These are phyloP conservation scores for Diddensiella santjacobensis DNA, from an alignment of 805 yeast species.

Conservation along the genomic window DNA sequence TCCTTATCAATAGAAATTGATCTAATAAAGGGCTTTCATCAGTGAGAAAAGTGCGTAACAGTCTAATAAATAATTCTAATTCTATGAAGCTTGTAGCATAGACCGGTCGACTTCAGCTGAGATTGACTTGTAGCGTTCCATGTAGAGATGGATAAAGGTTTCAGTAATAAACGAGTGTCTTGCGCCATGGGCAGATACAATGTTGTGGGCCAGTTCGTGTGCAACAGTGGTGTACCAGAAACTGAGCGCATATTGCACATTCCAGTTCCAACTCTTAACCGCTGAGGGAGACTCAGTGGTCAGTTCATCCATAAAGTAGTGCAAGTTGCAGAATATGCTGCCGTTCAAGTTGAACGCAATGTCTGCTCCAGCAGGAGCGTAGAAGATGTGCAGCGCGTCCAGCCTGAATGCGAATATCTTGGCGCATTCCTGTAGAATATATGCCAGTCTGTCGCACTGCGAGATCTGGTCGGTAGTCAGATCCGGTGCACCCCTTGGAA, in stretches of 20 bases:
- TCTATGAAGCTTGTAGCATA: not conserved
- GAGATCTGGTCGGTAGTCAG: constrained; percentile 10
- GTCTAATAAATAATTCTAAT: too few species aligned
- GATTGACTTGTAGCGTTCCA: constrained; percentile 23
- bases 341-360: constrained; percentile 40
- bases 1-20: too few species aligned
- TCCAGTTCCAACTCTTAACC: too few species aligned
- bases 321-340: constrained; percentile 37
- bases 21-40: too few species aligned
- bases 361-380: constrained; percentile 23
- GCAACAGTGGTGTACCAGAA: constrained; percentile 39
- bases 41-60: too few species aligned
- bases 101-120: constrained; percentile 1
- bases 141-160: constrained; percentile 29
- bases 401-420: constrained; percentile 20
- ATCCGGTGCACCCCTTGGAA: constrained; percentile 2
- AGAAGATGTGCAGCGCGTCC: constrained; percentile 30
- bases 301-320: constrained; percentile 21
- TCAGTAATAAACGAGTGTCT: constrained; percentile 36
- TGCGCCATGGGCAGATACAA: constrained; percentile 34
- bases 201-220: constrained; percentile 41
- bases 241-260: constrained; percentile 22
- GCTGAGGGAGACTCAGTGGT: not conserved
- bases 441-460: constrained; percentile 18
- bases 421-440: constrained; percentile 14